Evolutionary conservation across 2,329 filamentous ascomycete species (phyloP).

Genomic region (Cercospora citrullina): DNA sequence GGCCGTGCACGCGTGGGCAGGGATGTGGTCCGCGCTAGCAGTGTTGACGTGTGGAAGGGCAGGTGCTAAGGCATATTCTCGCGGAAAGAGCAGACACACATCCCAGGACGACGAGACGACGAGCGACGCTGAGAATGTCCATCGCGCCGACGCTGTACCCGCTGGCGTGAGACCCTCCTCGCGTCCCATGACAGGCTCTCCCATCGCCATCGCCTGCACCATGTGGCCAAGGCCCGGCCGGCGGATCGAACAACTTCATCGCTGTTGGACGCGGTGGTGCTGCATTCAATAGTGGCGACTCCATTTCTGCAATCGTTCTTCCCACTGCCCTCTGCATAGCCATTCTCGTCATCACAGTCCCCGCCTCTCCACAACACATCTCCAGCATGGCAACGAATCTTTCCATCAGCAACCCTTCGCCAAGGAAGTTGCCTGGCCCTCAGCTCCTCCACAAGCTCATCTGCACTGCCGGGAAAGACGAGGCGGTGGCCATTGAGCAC

Average conservation of each 20-base stretch:
- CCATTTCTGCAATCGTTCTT: not conserved
- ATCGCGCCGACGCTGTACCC: not conserved
- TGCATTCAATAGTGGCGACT: slow-evolving; percentile 2
- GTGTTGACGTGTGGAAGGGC: slow-evolving; percentile 3
- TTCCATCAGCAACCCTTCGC: slow-evolving; percentile 60
- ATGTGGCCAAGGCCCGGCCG: not conserved
- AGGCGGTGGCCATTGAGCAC: slow-evolving; percentile 63
- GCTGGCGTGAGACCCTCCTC: not conserved
- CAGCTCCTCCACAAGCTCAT: slow-evolving; percentile 65
- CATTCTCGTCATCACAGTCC: not conserved
- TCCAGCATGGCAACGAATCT: slow-evolving; percentile 34
- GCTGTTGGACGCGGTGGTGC: not conserved
- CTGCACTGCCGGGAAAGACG: slow-evolving; percentile 39
- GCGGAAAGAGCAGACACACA: not conserved
- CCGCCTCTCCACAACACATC: not conserved
- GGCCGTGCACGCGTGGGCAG: slow-evolving; percentile 1
- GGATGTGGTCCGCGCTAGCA: not conserved
- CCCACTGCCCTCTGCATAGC: not conserved
- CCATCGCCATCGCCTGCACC: not conserved
- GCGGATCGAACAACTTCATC: slow-evolving; percentile 1
- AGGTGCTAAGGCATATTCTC: not conserved
- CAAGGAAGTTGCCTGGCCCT: slow-evolving; percentile 56
- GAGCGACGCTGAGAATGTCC: not conserved
- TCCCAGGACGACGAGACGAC: not conserved
- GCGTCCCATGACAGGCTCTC: not conserved